Evolutionary conservation across 768 basidiomycete species (phyloP).

Genomic region (Leccinum imitatum): DNA sequence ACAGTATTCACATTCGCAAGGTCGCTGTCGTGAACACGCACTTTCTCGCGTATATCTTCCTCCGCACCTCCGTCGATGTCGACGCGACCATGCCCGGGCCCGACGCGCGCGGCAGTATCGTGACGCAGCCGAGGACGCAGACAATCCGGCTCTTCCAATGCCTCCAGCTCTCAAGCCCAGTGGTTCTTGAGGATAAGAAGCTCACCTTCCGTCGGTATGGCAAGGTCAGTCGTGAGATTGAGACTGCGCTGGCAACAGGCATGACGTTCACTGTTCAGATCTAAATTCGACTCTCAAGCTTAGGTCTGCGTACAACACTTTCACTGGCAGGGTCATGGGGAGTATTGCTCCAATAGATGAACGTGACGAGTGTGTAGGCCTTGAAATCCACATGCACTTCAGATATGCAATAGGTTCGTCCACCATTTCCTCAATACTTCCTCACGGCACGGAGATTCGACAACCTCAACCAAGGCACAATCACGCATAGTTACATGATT

Average conservation of each 20-base stretch:
- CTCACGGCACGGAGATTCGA: no score
- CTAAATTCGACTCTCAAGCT: no score
- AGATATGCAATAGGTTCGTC: no score
- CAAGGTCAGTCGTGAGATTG: conserved; percentile 48
- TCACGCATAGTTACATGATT: no score
- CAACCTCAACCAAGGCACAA: no score
- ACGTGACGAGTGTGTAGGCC: no score
- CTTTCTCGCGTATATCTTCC: conserved; percentile 66
- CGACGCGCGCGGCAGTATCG: conserved; percentile 31
- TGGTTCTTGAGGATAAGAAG: conserved; percentile 63
- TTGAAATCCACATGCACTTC: no score
- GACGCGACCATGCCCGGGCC: conserved; percentile 53
- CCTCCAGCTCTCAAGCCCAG: conserved; percentile 62
- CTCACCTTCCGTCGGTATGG: conserved; percentile 53
- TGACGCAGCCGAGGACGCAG: conserved; percentile 41
- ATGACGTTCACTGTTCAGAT: conserved; percentile 35
- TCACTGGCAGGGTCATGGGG: no score
- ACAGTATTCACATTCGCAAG: conserved; percentile 66
- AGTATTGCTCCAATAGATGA: no score
- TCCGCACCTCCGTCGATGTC: conserved; percentile 43
- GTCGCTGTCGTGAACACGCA: conserved; percentile 73
- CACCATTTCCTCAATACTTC: no score
- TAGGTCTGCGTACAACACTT: no score
- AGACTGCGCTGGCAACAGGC: conserved; percentile 42
- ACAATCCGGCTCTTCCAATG: conserved; percentile 63